Evolutionary conservation across 768 basidiomycete species (phyloP).

Genomic region (Wakefieldia striispora): DNA sequence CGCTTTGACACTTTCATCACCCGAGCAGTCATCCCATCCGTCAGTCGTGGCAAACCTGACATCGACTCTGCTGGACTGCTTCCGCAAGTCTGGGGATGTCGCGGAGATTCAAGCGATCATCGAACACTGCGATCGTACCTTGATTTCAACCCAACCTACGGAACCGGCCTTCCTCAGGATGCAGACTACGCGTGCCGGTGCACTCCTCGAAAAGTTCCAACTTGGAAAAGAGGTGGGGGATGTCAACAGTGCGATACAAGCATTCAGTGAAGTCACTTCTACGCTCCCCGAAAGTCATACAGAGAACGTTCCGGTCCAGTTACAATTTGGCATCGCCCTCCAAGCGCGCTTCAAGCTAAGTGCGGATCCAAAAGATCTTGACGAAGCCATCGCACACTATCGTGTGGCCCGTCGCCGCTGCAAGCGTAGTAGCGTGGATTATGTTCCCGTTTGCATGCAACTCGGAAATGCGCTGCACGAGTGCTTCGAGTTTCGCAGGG

Average conservation of each 20-base stretch:
- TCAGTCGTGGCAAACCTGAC: slow-evolving; percentile 1
- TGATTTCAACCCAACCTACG: slow-evolving; percentile 1
- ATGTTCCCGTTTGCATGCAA: slow-evolving; percentile 10
- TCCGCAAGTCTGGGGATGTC: slow-evolving; percentile 2
- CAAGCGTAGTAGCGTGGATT: slow-evolving; percentile 6
- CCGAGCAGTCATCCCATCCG: background rate
- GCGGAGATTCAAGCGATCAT: slow-evolving; percentile 21
- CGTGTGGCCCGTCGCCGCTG: slow-evolving; percentile 11
- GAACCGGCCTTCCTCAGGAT: background rate
- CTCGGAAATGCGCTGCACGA: slow-evolving; percentile 15
- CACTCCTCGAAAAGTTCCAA: slow-evolving; percentile 13
- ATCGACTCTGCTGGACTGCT: slow-evolving; percentile 6
- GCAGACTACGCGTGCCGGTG: slow-evolving; percentile 12
- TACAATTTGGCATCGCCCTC: slow-evolving; percentile 20
- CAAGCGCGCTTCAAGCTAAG: slow-evolving; percentile 10
- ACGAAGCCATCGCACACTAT: slow-evolving; percentile 22
- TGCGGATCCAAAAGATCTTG: slow-evolving; percentile 13
- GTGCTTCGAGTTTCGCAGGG: slow-evolving; percentile 9
- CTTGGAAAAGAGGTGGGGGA: slow-evolving; percentile 6
- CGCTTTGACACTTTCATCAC: slow-evolving; percentile 9
- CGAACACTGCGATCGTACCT: slow-evolving; percentile 18
- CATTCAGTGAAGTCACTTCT: slow-evolving; percentile 13
- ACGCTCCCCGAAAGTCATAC: slow-evolving; percentile 10
- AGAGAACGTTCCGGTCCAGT: slow-evolving; percentile 4
- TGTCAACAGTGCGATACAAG: slow-evolving; percentile 9